Evolutionary conservation across 345 rosid genomes (phyloP).

Genomic region (Raphanus sativus): DNA sequence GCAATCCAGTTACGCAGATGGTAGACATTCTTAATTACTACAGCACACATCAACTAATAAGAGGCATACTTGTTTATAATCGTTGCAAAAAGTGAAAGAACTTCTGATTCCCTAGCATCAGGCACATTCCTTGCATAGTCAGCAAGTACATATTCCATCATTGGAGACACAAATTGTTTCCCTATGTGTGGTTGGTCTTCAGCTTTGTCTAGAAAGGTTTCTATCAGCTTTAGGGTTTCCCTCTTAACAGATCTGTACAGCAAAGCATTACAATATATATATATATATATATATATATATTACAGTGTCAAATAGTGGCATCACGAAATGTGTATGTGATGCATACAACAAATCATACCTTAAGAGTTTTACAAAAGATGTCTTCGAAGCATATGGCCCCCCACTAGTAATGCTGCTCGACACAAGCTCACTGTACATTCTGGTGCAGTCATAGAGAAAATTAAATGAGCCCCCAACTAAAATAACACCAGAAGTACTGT

Average conservation of each 20-base stretch:
- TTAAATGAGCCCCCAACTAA: not conserved
- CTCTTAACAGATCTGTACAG: constrained; percentile 89
- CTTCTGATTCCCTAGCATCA: constrained; percentile 99
- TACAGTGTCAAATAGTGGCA: not conserved
- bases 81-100: constrained; percentile 92
- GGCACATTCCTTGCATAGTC: constrained; percentile 98
- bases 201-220: constrained; percentile 98
- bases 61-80: constrained; percentile 89
- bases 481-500: not conserved
- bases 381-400: constrained; percentile 85
- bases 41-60: not conserved
- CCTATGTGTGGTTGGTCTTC: constrained; percentile 98
- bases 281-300: not conserved
- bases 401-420: constrained; percentile 91
- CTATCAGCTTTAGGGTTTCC: constrained; percentile 95
- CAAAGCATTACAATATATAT: constrained; percentile 11
- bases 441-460: constrained; percentile 44
- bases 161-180: constrained; percentile 99
- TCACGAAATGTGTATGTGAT: constrained; percentile 8
- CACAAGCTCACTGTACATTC: constrained; percentile 99
- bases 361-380: constrained; percentile 87
- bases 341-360: constrained; percentile 49
- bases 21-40: not conserved
- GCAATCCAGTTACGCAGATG: not conserved
- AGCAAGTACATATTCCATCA: constrained; percentile 98